Base-by-base conservation (phyloP, 306 rosid species). In the Quercus suber region DNA sequence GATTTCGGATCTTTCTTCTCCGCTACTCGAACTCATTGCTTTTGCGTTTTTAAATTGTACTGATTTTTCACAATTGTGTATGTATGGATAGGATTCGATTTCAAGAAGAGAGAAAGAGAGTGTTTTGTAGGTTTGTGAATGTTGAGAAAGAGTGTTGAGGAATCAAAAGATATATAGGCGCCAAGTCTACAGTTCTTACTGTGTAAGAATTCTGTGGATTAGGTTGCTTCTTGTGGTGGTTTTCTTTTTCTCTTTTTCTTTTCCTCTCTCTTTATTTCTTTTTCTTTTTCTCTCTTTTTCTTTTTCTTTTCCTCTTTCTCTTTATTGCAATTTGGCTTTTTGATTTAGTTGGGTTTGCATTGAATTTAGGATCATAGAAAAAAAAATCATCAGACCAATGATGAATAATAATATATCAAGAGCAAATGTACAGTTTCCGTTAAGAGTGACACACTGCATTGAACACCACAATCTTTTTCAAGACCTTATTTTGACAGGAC, bases 1-100 rank as follows among this genome's bases (percentile, higher is more conserved):
- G 6, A 96, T 96, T 67, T 96, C 97, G 1, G 89, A 89, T 3
- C 94, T 90, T 7, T 88, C 97, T 49, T 90, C 97, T 37, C 45
- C 8, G 61, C 41, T 53, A 51, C 49, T 67, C 4, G 70, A 28
- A 64, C 45, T 23, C 23, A 23, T 23, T 23, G 23, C 23, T 23
- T 23, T 23, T 23, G 23, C 23, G 23, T 23, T 23, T 23, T 23
- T 23, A 23, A 23, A 23, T 23, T 23, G 23, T 23, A 23, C 1
- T 23, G 23, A 23, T 23, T 23, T 21, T 23, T 23, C 23, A 23
- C 23, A 23, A 23, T 23, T 23, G 23, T 23, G 45, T 37, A 3
- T 8, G 45, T 37, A 10, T 12, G 17, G 12, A 0, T 49, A 13
- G 53, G 53, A 49, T 49, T 49, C 53, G 15, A 49, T 49, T 12